These are phyloP conservation scores for Cladosporium phlei DNA, from an alignment of 2,329 filamentous ascomycete species.

Conservation along the genomic window DNA sequence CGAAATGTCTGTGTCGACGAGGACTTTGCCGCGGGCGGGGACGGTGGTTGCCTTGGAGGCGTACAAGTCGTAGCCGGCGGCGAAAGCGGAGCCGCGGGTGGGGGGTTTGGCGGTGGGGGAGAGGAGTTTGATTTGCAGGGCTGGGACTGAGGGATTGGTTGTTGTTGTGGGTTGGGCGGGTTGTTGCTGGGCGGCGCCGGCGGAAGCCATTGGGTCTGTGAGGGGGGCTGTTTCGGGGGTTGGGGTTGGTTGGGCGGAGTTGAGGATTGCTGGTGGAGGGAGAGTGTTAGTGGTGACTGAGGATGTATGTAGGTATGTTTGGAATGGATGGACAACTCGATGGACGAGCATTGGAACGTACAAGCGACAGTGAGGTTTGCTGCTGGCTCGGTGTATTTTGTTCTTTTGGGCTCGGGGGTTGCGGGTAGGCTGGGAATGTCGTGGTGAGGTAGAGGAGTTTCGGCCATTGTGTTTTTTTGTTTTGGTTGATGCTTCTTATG, in stretches of 20 bases:
- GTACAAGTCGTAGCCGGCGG: slow-evolving; percentile 93
- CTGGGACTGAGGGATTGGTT: slow-evolving; percentile 43
- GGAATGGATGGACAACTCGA: background rate
- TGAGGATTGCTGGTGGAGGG: slow-evolving; percentile 28
- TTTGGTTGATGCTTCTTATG: no score
- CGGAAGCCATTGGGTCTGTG: slow-evolving; percentile 21
- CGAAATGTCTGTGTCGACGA: slow-evolving; percentile 86
- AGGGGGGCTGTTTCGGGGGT: slow-evolving; percentile 26
- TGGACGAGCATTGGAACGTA: slow-evolving; percentile 22
- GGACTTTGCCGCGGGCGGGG: slow-evolving; percentile 73
- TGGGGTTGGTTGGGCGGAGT: slow-evolving; percentile 32
- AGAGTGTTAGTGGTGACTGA: slow-evolving; percentile 13
- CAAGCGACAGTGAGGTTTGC: slow-evolving; percentile 33
- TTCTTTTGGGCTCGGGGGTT: slow-evolving; percentile 75
- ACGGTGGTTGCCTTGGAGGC: slow-evolving; percentile 66
- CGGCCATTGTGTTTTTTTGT: slow-evolving; percentile 29
- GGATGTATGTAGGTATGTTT: background rate
- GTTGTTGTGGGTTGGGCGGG: slow-evolving; percentile 13
- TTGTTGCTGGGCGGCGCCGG: no score
- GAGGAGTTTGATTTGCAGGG: slow-evolving; percentile 83
- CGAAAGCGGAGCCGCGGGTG: slow-evolving; percentile 81
- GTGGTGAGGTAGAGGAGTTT: slow-evolving; percentile 34
- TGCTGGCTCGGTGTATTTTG: slow-evolving; percentile 57
- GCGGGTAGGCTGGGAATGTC: slow-evolving; percentile 57
- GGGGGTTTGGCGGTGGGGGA: slow-evolving; percentile 73